Base-by-base conservation (phyloP, 2,329 filamentous ascomycete species). In the Cordyceps pruinosa region DNA sequence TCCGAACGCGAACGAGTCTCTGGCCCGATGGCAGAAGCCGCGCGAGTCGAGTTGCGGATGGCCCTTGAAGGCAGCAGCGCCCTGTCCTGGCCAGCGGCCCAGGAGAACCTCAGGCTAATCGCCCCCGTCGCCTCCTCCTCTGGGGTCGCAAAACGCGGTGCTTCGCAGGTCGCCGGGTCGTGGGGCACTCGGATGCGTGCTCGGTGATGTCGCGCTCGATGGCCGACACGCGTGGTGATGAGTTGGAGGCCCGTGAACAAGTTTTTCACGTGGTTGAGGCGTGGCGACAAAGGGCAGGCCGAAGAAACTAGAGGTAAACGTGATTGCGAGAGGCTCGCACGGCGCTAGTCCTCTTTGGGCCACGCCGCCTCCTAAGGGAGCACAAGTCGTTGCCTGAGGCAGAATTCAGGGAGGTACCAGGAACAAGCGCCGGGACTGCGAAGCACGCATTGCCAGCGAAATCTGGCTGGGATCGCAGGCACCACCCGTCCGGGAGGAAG, bases 201-300 rank as follows among this genome's bases (percentile, higher is more conserved):
- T 65, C 66, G 60, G 59, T 56, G 62, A 61, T 64, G 69, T 64
- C 66, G 68, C 69, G 72, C 71, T 71, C 73, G 74, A 75, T 75
- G 73, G 70, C 72, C 73, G 78, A 77, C 77, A 76, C 79, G 81
- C 75, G 75, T 74, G 72, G 70, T 73, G 75, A 76, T 79, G 73
- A 65, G 60, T 68, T 71, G 66, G 66, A 62, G 63, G 64, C 45
- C 63, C 63, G 59, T 61, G 63, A 66, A 67, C 70, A 70, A 68
- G 70, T 69, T 74, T 73, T 75, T 72, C 72, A 73, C 72, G 72
- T 71, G 69, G 72, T 70, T 71, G 68, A 74, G 68, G 69, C 67
- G 69, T 71, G 70, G 68, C 68, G 65, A 63, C 62, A 61, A 62
- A 67, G 68, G 69, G 68, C 70, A 66, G 68, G 68, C 65, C 66